Base-by-base conservation (phyloP, 495 filamentous ascomycete genomes). In the Xylaria nigripes region DNA sequence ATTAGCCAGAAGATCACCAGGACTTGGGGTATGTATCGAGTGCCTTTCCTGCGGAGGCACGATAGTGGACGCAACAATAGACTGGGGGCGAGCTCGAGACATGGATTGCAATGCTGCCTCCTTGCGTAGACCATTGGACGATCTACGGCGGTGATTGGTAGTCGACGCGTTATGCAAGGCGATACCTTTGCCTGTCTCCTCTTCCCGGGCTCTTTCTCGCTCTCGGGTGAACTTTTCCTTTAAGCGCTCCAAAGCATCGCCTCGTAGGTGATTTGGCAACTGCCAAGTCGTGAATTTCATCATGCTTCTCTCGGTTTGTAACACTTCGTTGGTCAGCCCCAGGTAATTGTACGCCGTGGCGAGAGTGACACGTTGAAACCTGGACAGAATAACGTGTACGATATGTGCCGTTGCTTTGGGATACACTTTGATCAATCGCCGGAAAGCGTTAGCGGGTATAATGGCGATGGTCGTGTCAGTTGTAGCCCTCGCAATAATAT, bases 401-500 rank as follows among this genome's bases (percentile, higher is more conserved):
- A 98, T 96, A 66, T 98, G 93, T 6, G 94, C 87, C 10, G 93
- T 95, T 3, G 93, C 93, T 71, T 90, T 91, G 7, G 93, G 93
- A 64, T 96, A 98, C 19, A 96, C 85, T 57, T 87, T 77, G n/a
- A 95, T 98, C 34, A 98, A 73, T 8, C 93, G 86, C 51, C 89
- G 82, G 67, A 98, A 98, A 3, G 93, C 93, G 60, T 89, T 93
- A 5, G 92, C 94, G 3, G 93, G 93, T 58, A 98, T 97, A 61
- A 98, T 93, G 15, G 93, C 93, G 69, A 98, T 96, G 0, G 94
- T 98, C 0, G 92, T 97, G 66, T 98, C 93, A 19, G 94, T 88
- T 29, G 89, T 95, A n/a, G 93, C 93, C 58, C 93, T 81, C 8
- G 90, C 93, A 54, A 97, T 89, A 59, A 98, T 94, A 67, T 98